phyloP scores from a whole-genome alignment of 2,329 filamentous ascomycete species.

The Talaromyces rugulosus region DNA sequence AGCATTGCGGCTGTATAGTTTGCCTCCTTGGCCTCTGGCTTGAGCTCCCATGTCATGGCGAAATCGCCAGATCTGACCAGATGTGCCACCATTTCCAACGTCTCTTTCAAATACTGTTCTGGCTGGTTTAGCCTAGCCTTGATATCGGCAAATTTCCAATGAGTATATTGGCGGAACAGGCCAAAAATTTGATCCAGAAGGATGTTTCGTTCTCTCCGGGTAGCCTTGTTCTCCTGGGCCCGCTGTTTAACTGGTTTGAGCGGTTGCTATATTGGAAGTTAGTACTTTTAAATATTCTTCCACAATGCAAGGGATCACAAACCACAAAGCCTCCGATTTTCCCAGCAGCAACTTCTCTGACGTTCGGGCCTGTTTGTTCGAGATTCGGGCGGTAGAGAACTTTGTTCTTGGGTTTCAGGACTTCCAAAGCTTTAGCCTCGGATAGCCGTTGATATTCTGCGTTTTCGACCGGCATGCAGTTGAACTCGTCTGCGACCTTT shows the following conservation, averaged over 20 bases:
- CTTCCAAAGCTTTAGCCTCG: constrained; percentile 53
- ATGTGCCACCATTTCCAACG: constrained; percentile 75
- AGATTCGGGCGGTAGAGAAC: constrained; percentile 48
- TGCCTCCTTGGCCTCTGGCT: constrained; percentile 60
- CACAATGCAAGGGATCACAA: constrained; percentile 17
- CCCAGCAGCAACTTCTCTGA: constrained; percentile 49
- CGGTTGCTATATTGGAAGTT: constrained; percentile 29
- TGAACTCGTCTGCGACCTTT: constrained; percentile 70
- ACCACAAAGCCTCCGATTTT: constrained; percentile 42
- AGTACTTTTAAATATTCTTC: not conserved
- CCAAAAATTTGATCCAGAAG: constrained; percentile 80
- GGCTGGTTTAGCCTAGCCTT: constrained; percentile 76
- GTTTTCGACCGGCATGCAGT: constrained; percentile 68
- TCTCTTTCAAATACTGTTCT: constrained; percentile 85
- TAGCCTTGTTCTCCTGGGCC: constrained; percentile 73
- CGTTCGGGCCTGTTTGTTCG: constrained; percentile 52
- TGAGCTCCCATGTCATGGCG: constrained; percentile 79
- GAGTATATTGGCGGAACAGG: constrained; percentile 79
- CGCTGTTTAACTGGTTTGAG: constrained; percentile 51
- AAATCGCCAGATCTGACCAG: constrained; percentile 80
- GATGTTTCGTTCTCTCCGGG: constrained; percentile 83
- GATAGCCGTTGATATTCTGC: constrained; percentile 64
- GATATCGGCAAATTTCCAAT: constrained; percentile 90
- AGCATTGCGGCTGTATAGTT: constrained; percentile 42
- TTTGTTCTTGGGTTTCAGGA: constrained; percentile 57